phyloP scores from a whole-genome alignment of 768 basidiomycete species.

The Bullera alba region DNA sequence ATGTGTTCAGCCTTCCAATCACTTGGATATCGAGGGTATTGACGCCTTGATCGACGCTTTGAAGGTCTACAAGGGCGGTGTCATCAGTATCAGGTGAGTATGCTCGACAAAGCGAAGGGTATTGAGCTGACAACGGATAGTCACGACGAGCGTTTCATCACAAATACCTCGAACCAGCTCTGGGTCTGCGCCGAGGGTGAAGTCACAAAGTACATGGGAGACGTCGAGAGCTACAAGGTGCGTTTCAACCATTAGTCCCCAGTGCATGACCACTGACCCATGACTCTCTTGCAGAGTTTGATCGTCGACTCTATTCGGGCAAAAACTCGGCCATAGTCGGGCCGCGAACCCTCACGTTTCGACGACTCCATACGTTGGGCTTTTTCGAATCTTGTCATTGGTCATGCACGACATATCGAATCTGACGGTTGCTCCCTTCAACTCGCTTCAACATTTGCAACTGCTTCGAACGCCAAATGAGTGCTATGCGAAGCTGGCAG shows the following conservation, averaged over 20 bases:
- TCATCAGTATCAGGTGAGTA: constrained; percentile 54
- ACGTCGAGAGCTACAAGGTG: constrained; percentile 81
- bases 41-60: constrained; percentile 84
- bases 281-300: constrained; percentile 54
- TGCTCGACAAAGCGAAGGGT: constrained; percentile 52
- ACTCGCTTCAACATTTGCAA: too few relatives aligned
- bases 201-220: constrained; percentile 75
- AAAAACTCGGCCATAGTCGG: constrained; percentile 31
- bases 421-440: too few relatives aligned
- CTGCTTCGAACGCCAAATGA: too few relatives aligned
- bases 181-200: constrained; percentile 88
- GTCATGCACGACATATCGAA: too few relatives aligned
- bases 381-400: too few relatives aligned
- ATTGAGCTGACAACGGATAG: constrained; percentile 13
- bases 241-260: background rate
- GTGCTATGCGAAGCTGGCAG: too few relatives aligned
- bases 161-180: constrained; percentile 78
- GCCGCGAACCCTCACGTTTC: too few relatives aligned
- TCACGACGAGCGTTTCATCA: constrained; percentile 94
- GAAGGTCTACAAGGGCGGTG: constrained; percentile 73
- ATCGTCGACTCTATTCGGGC: constrained; percentile 67
- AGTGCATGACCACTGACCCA: background rate
- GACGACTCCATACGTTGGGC: too few relatives aligned
- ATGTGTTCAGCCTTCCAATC: constrained; percentile 70
- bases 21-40: constrained; percentile 93